phyloP scores from a whole-genome alignment of 352 stramenopile genomes.

The Blastocystis sp. region DNA sequence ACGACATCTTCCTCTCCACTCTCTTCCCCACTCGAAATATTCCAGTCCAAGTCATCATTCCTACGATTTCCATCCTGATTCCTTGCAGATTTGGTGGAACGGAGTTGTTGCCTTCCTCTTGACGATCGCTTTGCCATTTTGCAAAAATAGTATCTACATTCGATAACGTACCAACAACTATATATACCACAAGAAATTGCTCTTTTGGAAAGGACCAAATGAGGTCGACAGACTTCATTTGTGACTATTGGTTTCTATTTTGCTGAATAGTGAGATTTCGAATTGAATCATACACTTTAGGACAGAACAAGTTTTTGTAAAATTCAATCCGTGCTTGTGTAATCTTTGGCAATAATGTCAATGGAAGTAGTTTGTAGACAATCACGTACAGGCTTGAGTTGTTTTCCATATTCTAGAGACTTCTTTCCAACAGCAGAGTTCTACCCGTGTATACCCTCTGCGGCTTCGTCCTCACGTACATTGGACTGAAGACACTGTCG shows the following conservation, averaged over 20 bases:
- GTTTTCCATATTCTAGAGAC: background rate
- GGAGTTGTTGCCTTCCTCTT: constrained; percentile 29
- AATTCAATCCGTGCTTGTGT: too few species aligned
- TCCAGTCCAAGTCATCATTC: constrained; percentile 58
- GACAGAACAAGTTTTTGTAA: too few species aligned
- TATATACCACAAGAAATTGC: background rate
- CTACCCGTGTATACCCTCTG: background rate
- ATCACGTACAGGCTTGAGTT: background rate
- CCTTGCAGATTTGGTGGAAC: constrained; percentile 11
- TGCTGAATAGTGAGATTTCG: too few species aligned
- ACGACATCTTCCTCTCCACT: constrained; percentile 26
- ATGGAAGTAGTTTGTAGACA: background rate
- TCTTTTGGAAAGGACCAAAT: background rate
- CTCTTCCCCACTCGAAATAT: constrained; percentile 50
- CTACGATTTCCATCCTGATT: background rate
- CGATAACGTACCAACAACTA: background rate
- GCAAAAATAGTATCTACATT: background rate
- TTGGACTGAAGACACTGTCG: constrained; percentile 79
- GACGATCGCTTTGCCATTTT: constrained; percentile 51
- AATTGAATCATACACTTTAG: too few species aligned
- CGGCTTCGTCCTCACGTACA: constrained; percentile 68
- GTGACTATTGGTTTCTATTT: too few species aligned
- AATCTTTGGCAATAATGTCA: background rate
- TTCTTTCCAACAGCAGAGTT: background rate
- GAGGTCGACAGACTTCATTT: too few species aligned